Evolutionary conservation across 768 basidiomycete species (phyloP).

Genomic region (Atractiella rhizophila): DNA sequence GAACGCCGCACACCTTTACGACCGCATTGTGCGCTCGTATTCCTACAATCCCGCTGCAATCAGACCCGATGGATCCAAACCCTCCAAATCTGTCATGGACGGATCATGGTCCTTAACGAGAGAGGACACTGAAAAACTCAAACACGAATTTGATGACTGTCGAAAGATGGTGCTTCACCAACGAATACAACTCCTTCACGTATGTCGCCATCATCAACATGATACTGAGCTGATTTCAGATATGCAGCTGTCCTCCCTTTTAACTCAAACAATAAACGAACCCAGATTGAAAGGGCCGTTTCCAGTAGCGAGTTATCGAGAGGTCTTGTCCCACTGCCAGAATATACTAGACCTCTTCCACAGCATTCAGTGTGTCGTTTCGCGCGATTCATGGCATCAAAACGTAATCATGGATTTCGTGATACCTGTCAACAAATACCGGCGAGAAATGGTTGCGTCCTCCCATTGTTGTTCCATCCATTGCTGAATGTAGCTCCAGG

Average conservation of each 20-base stretch:
- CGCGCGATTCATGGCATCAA: slow-evolving; percentile 78
- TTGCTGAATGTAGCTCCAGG: slow-evolving; percentile 15
- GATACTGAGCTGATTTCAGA: neutral
- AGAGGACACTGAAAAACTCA: slow-evolving; percentile 1
- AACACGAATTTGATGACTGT: slow-evolving; percentile 4
- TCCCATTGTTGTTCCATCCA: neutral
- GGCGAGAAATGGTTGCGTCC: slow-evolving; percentile 35
- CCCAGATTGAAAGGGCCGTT: slow-evolving; percentile 89
- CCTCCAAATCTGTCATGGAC: neutral
- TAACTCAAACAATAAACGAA: slow-evolving; percentile 73
- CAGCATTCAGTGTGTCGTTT: slow-evolving; percentile 91
- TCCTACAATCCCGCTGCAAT: slow-evolving; percentile 32
- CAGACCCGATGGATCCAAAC: neutral
- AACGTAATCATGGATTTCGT: slow-evolving; percentile 66
- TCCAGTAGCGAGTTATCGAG: slow-evolving; percentile 55
- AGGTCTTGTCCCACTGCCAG: slow-evolving; percentile 25
- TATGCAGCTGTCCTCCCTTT: slow-evolving; percentile 41
- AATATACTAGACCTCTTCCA: slow-evolving; percentile 69
- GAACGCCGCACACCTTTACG: slow-evolving; percentile 85
- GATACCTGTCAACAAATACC: slow-evolving; percentile 60
- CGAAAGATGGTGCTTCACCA: slow-evolving; percentile 51
- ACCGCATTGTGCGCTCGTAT: slow-evolving; percentile 65
- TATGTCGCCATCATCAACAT: neutral
- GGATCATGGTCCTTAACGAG: slow-evolving; percentile 1
- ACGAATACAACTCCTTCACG: slow-evolving; percentile 56